Percentiles rank a stretch among this genome's conserved stretches.
Evolutionary conservation across 148 eudicot genomes (phyloP).

Genomic region (Bassia scoparia): DNA sequence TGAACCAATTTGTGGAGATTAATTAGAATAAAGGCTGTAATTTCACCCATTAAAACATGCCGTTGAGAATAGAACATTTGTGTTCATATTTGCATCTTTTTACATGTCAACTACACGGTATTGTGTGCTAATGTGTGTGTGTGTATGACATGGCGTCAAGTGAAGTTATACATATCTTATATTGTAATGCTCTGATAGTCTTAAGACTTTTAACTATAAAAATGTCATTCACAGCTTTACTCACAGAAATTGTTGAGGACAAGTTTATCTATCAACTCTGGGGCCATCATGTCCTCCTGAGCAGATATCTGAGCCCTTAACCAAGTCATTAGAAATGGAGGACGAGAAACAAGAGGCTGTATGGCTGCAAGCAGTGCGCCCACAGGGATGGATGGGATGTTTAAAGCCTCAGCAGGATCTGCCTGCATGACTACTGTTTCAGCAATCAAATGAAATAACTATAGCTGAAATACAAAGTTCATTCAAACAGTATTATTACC

Average conservation of each 20-base stretch:
- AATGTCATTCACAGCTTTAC: too few species aligned
- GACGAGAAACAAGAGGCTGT: slow-evolving; percentile 47
- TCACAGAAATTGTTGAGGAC: slow-evolving; percentile 54
- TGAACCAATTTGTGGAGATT: too few species aligned
- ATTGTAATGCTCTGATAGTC: too few species aligned
- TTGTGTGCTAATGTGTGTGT: too few species aligned
- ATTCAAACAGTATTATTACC: slow-evolving; percentile 29
- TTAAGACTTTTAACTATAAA: too few species aligned
- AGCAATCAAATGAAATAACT: neutral
- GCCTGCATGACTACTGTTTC: slow-evolving; percentile 28
- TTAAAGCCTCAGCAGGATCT: slow-evolving; percentile 56
- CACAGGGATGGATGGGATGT: slow-evolving; percentile 47
- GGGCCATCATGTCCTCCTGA: slow-evolving; percentile 46
- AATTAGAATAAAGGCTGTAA: too few species aligned
- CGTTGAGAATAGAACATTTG: neutral
- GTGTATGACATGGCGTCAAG: too few species aligned
- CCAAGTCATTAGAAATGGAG: slow-evolving; percentile 57
- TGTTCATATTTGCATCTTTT: neutral
- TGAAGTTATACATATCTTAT: too few species aligned
- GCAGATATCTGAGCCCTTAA: slow-evolving; percentile 49
- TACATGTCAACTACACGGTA: neutral
- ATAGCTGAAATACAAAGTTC: neutral
- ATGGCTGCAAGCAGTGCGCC: slow-evolving; percentile 48
- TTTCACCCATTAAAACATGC: too few species aligned
- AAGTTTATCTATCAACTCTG: slow-evolving; percentile 52